Percentiles rank a stretch among this genome's conserved stretches.
Conservation (phyloP, 352 stramenopile genomes). For the Hyaloperonospora brassicae region DNA sequence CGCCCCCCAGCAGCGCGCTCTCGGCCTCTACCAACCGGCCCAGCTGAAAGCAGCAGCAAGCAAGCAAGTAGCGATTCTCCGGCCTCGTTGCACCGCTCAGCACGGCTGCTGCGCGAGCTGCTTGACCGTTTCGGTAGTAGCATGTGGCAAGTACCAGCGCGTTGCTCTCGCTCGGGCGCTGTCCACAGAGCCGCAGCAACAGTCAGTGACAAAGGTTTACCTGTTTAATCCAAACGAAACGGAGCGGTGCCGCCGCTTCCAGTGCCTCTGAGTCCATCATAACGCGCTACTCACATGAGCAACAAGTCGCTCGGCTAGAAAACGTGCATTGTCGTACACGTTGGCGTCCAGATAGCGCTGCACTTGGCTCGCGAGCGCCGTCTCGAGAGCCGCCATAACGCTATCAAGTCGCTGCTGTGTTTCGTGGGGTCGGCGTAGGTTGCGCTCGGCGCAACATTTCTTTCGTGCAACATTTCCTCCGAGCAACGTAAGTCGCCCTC, state of each 20-base stretch:
- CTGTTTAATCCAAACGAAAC: not conserved
- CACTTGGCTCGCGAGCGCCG: slow-evolving; percentile 38
- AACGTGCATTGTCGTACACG: slow-evolving; percentile 61
- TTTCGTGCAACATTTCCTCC: not conserved
- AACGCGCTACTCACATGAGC: slow-evolving; percentile 45
- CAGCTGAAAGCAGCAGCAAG: slow-evolving; percentile 68
- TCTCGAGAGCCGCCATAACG: slow-evolving; percentile 31
- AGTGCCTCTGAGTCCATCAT: slow-evolving; percentile 8
- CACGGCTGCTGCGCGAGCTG: slow-evolving; percentile 44
- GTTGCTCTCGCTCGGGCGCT: slow-evolving; percentile 57
- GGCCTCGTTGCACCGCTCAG: slow-evolving; percentile 32
- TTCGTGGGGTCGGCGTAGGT: not conserved
- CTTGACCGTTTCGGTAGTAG: slow-evolving; percentile 52
- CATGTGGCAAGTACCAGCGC: slow-evolving; percentile 49
- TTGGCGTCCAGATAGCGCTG: slow-evolving; percentile 45
- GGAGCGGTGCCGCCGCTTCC: slow-evolving; percentile 8
- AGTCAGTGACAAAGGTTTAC: slow-evolving; percentile 8
- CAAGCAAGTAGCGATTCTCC: slow-evolving; percentile 64
- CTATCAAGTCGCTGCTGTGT: slow-evolving; percentile 1
- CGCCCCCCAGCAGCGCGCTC: slow-evolving; percentile 76
- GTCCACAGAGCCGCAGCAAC: slow-evolving; percentile 15
- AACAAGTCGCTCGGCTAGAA: slow-evolving; percentile 76
- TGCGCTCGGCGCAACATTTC: slow-evolving; percentile 3
- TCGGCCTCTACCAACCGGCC: slow-evolving; percentile 80
- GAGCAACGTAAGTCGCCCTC: slow-evolving; percentile 7